Conservation (phyloP, 208 protist species). For the Herpetomonas tarakana region DNA sequence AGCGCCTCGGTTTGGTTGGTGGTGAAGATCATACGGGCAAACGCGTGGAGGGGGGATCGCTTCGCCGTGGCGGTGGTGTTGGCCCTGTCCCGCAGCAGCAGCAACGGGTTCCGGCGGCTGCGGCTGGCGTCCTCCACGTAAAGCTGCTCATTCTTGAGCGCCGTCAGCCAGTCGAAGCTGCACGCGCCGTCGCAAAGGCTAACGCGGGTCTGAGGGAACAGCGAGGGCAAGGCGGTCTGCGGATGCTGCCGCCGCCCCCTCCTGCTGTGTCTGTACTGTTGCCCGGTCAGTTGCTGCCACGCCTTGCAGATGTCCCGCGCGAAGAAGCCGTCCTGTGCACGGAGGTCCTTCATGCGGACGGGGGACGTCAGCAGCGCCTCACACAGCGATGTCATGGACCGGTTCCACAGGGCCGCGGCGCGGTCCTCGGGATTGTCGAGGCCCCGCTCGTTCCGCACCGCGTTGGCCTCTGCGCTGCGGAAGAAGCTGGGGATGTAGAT, state of each 20-base stretch:
- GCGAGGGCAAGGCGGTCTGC: not conserved
- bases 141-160: conserved; percentile 24
- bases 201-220: not conserved
- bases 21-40: not conserved
- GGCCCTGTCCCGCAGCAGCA: too few species aligned
- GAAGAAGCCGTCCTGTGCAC: conserved; percentile 1
- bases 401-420: not conserved
- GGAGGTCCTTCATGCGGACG: conserved; percentile 11
- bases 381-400: conserved; percentile 13
- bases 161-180: conserved; percentile 22
- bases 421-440: not conserved
- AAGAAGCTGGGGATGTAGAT: conserved; percentile 20
- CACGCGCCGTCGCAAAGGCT: conserved; percentile 19
- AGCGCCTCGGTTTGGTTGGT: not conserved
- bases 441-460: not conserved
- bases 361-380: conserved; percentile 15
- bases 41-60: not conserved
- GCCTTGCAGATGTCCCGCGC: conserved; percentile 16
- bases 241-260: too few species aligned
- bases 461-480: conserved; percentile 1
- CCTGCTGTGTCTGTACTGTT: too few species aligned
- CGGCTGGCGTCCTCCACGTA: conserved; percentile 11
- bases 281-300: conserved; percentile 18
- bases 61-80: not conserved
- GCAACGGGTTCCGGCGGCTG: not conserved